A percentile compares a stretch with the other conserved stretches of the same genome.
phyloP scores from a whole-genome alignment of 2,329 filamentous ascomycete genomes.

The Sclerotiophoma versabilis region DNA sequence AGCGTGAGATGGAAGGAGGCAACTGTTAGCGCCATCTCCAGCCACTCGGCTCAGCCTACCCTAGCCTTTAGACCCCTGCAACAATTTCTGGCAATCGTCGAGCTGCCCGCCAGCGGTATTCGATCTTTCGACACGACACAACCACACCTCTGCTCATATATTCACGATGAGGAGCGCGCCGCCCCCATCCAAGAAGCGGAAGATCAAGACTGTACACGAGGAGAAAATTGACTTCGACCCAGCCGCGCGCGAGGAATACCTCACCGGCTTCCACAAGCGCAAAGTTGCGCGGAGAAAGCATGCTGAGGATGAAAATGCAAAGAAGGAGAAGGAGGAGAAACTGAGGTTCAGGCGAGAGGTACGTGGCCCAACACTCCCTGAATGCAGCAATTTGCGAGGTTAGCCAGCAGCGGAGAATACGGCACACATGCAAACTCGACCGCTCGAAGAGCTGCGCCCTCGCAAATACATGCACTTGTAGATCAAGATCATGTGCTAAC shows the following conservation, averaged over 20 bases:
- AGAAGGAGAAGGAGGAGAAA: constrained; percentile 79
- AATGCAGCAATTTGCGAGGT: no score
- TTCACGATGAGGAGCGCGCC: constrained; percentile 20
- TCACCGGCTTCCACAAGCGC: constrained; percentile 97
- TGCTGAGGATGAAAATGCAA: constrained; percentile 81
- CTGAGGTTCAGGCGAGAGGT: constrained; percentile 79
- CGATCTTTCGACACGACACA: neutral
- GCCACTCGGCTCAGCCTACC: constrained; percentile 2
- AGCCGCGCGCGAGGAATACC: constrained; percentile 79
- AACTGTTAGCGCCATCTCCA: neutral
- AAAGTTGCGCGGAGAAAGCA: constrained; percentile 84
- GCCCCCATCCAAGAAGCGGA: constrained; percentile 44
- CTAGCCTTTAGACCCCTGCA: constrained; percentile 28
- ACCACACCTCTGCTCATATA: no score
- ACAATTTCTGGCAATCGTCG: constrained; percentile 29
- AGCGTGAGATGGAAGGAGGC: neutral
- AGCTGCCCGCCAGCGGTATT: neutral
- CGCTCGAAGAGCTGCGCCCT: no score
- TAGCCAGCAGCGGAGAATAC: no score
- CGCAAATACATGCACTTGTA: neutral
- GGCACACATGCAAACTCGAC: no score
- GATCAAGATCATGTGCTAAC: no score
- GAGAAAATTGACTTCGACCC: constrained; percentile 89
- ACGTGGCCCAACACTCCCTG: constrained; percentile 33
- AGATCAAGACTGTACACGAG: constrained; percentile 61